Conservation (phyloP, 2,329 filamentous ascomycete species). For the Colletotrichum tabaci region DNA sequence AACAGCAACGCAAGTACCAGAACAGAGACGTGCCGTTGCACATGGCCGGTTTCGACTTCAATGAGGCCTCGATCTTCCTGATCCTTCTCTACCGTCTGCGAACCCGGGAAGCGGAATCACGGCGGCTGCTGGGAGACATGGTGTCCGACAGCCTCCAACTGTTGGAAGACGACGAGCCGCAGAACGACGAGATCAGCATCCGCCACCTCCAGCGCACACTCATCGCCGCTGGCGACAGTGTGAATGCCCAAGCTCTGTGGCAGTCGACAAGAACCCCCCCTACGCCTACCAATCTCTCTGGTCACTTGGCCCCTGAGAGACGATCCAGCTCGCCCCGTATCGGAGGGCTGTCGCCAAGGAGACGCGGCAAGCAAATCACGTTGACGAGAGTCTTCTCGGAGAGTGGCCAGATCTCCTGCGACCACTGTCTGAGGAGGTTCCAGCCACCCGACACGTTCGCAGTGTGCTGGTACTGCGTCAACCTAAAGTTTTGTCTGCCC, state of each 20-base stretch:
- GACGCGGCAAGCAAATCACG: slow-evolving; percentile 42
- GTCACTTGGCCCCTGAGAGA: slow-evolving; percentile 44
- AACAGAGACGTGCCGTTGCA: slow-evolving; percentile 57
- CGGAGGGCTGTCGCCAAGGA: slow-evolving; percentile 35
- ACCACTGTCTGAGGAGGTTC: slow-evolving; percentile 56
- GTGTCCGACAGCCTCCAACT: slow-evolving; percentile 56
- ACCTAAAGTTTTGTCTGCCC: slow-evolving; percentile 53
- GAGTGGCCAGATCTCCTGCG: slow-evolving; percentile 46
- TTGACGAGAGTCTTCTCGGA: slow-evolving; percentile 45
- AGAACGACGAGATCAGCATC: slow-evolving; percentile 59
- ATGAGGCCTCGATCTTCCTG: slow-evolving; percentile 58
- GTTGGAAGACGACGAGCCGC: slow-evolving; percentile 57
- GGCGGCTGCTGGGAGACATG: slow-evolving; percentile 50
- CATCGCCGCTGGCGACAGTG: slow-evolving; percentile 55
- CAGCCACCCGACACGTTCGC: slow-evolving; percentile 50
- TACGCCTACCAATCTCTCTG: slow-evolving; percentile 50
- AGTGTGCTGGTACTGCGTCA: slow-evolving; percentile 57
- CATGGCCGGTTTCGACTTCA: slow-evolving; percentile 59
- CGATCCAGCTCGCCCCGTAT: slow-evolving; percentile 36
- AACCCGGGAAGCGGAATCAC: slow-evolving; percentile 48
- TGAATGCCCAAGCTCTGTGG: slow-evolving; percentile 54
- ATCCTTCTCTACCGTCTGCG: slow-evolving; percentile 55
- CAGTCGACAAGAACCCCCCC: slow-evolving; percentile 55
- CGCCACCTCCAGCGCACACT: slow-evolving; percentile 58
- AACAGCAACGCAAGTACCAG: slow-evolving; percentile 55